These are phyloP conservation scores for Diaporthe amygdali DNA, from an alignment of 2,329 filamentous ascomycete species.

Conservation along the genomic window DNA sequence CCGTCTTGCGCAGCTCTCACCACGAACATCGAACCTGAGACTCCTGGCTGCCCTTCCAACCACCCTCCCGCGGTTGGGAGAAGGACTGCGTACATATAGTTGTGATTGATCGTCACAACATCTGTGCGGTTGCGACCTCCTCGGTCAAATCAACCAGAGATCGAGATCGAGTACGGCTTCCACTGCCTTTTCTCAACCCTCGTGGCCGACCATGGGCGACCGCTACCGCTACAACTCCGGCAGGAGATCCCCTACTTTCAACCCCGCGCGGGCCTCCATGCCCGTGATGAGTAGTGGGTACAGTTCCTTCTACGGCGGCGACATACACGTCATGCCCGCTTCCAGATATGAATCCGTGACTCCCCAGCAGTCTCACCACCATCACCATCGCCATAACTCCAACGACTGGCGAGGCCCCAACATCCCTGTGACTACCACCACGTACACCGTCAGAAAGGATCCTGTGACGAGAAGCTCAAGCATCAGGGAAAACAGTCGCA, in stretches of 20 bases:
- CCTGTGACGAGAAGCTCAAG: constrained; percentile 51
- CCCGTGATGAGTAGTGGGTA: constrained; percentile 52
- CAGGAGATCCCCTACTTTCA: constrained; percentile 50
- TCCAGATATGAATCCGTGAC: constrained; percentile 35
- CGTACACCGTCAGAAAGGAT: constrained; percentile 63
- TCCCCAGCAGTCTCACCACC: constrained; percentile 28
- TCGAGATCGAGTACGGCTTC: background rate
- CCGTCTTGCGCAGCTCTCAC: background rate
- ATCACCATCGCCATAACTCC: constrained; percentile 34
- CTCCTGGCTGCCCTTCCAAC: background rate
- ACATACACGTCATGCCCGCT: constrained; percentile 59
- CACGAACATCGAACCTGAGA: background rate
- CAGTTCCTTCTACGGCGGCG: constrained; percentile 55
- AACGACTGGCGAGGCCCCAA: constrained; percentile 36
- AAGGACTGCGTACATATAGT: background rate
- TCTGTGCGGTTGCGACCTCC: background rate
- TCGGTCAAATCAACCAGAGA: background rate
- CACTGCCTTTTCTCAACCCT: background rate
- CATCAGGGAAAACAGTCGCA: constrained; percentile 53
- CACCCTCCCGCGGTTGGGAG: background rate
- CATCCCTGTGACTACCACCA: constrained; percentile 53
- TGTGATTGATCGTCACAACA: background rate
- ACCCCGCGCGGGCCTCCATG: constrained; percentile 59
- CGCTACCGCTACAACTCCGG: constrained; percentile 48
- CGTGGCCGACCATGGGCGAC: constrained; percentile 48